These are phyloP conservation scores for Phytophthora quininea DNA, from an alignment of 352 stramenopile genomes.

Conservation along the genomic window DNA sequence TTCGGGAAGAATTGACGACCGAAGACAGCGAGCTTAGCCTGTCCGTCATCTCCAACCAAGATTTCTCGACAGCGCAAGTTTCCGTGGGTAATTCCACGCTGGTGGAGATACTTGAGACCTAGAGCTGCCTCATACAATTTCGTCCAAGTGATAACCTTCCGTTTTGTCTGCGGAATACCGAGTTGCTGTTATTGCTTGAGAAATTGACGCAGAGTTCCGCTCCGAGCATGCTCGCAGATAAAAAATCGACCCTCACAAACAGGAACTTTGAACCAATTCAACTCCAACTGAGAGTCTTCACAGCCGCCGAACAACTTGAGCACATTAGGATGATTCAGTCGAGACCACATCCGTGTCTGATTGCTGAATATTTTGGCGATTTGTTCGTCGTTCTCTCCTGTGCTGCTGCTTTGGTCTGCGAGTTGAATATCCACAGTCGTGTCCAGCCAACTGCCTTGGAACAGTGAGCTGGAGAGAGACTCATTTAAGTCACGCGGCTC, in stretches of 20 bases:
- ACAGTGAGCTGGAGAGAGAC: constrained; percentile 4
- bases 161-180: not conserved
- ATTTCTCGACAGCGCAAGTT: constrained; percentile 19
- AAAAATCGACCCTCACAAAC: constrained; percentile 7
- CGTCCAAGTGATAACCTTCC: constrained; percentile 9
- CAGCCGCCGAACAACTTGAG: constrained; percentile 14
- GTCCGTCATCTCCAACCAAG: constrained; percentile 20
- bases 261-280: constrained; percentile 4
- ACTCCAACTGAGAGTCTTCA: constrained; percentile 6
- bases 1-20: constrained; percentile 1
- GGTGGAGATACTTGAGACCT: constrained; percentile 30
- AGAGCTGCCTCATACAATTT: constrained; percentile 20
- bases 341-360: constrained; percentile 11
- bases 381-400: not conserved
- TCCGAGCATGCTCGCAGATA: constrained; percentile 15
- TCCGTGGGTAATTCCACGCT: constrained; percentile 16
- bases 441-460: constrained; percentile 17
- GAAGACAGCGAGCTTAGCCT: constrained; percentile 22
- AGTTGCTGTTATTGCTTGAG: constrained; percentile 1
- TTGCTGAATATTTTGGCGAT: constrained; percentile 1
- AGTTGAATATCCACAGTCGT: constrained; percentile 21
- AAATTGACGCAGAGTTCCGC: constrained; percentile 16
- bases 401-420: not conserved
- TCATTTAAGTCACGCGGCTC: not conserved
- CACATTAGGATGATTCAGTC: constrained; percentile 17